Evolutionary conservation across 495 filamentous ascomycete genomes (phyloP).

Genomic region (Penicillium waksmanii): DNA sequence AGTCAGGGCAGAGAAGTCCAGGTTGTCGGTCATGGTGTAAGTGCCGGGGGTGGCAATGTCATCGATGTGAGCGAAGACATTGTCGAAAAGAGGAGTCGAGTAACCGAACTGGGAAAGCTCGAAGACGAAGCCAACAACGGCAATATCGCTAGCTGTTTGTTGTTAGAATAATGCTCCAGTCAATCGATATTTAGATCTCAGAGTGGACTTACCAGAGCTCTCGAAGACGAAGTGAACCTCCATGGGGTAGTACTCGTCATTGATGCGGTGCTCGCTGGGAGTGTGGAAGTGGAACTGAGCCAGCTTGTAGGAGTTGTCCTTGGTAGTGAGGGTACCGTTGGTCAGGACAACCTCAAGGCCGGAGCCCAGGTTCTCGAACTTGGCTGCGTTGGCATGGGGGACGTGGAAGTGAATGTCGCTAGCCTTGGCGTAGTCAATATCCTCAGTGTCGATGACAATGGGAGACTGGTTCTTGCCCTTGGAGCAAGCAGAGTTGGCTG

Average conservation of each 20-base stretch:
- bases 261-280: constrained; percentile 66
- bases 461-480: constrained; percentile 64
- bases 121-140: constrained; percentile 64
- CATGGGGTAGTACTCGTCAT: constrained; percentile 57
- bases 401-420: constrained; percentile 45
- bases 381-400: constrained; percentile 41
- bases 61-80: constrained; percentile 53
- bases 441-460: constrained; percentile 56
- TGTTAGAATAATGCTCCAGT: background rate
- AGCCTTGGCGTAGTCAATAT: constrained; percentile 23
- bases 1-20: constrained; percentile 60
- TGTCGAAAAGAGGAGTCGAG: constrained; percentile 55
- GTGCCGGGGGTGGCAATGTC: constrained; percentile 59
- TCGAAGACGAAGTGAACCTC: constrained; percentile 71
- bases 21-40: constrained; percentile 53
- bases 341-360: constrained; percentile 59
- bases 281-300: constrained; percentile 74
- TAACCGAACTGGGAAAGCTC: constrained; percentile 50
- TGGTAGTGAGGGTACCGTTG: constrained; percentile 42
- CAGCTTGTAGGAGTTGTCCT: constrained; percentile 52
- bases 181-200: constrained; percentile 17
- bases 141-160: constrained; percentile 36
- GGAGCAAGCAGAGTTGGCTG: constrained; percentile 47
- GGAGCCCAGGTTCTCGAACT: constrained; percentile 64
- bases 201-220: constrained; percentile 39